phyloP scores from a whole-genome alignment of 208 protist species.

The Paratrypanosoma confusum region DNA sequence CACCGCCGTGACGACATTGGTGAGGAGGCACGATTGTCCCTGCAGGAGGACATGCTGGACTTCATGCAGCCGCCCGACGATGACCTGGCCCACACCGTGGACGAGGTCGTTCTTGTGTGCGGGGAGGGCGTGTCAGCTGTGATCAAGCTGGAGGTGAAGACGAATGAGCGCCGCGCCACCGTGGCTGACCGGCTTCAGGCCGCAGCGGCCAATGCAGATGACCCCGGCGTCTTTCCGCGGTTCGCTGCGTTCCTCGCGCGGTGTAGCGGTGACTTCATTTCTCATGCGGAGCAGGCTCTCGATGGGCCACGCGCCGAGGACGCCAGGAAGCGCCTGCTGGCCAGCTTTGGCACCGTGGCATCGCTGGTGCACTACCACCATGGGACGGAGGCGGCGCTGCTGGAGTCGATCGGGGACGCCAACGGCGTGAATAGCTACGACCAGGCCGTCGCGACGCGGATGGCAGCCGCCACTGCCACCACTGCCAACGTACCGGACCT shows the following conservation, averaged over 20 bases:
- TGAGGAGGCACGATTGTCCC: constrained; percentile 18
- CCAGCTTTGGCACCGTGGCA: constrained; percentile 32
- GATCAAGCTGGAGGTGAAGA: constrained; percentile 55
- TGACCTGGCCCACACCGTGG: constrained; percentile 18
- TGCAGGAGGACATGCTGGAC: constrained; percentile 49
- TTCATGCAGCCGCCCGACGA: constrained; percentile 39
- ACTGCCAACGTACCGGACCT: no score
- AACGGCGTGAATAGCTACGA: no score
- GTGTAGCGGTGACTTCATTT: constrained; percentile 8
- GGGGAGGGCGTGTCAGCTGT: constrained; percentile 27
- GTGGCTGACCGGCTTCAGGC: constrained; percentile 24
- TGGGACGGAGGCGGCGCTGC: constrained; percentile 30
- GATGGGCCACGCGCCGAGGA: constrained; percentile 5
- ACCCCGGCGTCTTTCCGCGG: constrained; percentile 11
- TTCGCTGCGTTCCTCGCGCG: constrained; percentile 6
- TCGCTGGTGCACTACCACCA: constrained; percentile 70
- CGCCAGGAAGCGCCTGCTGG: constrained; percentile 21
- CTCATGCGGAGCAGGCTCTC: no score
- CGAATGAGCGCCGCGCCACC: constrained; percentile 49
- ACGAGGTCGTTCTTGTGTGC: constrained; percentile 14
- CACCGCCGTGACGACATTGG: constrained; percentile 18
- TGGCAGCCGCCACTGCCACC: no score
- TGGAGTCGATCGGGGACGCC: constrained; percentile 37
- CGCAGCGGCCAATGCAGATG: no score
- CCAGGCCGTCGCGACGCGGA: no score